These are phyloP conservation scores for Pichia sp. DNA, from an alignment of 1,139 yeast genomes.

Conservation along the genomic window DNA sequence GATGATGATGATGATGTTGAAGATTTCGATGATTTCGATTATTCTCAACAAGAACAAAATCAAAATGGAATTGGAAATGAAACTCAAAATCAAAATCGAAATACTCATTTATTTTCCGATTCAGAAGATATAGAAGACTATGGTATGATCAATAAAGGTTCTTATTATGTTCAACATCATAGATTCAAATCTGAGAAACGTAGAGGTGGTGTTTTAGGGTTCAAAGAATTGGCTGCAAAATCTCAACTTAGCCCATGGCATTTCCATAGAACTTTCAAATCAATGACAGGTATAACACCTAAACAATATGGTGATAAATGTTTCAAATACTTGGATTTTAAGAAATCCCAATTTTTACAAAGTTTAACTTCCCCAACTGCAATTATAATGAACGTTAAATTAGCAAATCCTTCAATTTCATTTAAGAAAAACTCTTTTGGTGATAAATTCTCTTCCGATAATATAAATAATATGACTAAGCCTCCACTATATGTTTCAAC, in stretches of 20 bases:
- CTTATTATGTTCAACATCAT: conserved; percentile 12
- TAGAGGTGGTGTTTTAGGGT: conserved; percentile 84
- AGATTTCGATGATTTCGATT: neutral
- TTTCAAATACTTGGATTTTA: conserved; percentile 43
- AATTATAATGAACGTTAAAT: conserved; percentile 25
- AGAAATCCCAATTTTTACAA: conserved; percentile 2
- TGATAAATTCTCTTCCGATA: neutral
- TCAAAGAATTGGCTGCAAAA: conserved; percentile 80
- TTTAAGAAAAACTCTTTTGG: neutral
- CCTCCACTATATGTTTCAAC: neutral
- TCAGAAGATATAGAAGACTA: neutral
- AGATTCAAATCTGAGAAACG: conserved; percentile 45
- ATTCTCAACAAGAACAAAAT: neutral
- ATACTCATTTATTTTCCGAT: neutral
- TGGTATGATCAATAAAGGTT: conserved; percentile 7
- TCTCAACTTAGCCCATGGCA: conserved; percentile 90
- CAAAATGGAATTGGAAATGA: neutral
- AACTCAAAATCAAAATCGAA: neutral
- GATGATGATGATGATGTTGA: neutral
- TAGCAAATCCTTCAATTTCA: conserved; percentile 26
- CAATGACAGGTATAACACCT: conserved; percentile 80
- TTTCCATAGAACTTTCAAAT: conserved; percentile 81
- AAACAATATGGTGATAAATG: conserved; percentile 86
- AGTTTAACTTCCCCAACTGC: conserved; percentile 7
- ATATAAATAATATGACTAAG: neutral